Conservation (phyloP, 1,284 basidiomycete genomes). For the Ustilago crameri region DNA sequence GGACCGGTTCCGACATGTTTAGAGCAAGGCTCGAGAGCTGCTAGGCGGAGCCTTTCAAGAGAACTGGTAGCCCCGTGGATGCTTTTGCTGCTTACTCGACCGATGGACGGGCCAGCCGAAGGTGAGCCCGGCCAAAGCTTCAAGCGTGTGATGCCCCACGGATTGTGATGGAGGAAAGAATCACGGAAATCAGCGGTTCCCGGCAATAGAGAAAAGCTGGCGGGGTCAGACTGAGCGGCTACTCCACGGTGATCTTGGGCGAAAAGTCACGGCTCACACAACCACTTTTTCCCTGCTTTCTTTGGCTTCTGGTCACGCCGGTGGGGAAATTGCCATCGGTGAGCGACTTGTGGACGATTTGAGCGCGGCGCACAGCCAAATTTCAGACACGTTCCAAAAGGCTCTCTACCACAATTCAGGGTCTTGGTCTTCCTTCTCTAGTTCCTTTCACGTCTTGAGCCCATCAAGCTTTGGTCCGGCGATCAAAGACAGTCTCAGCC, state of each 20-base stretch:
- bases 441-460: no score
- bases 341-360: no score
- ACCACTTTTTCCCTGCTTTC: neutral
- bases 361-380: no score
- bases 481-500: no score
- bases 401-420: no score
- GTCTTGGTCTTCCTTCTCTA: no score
- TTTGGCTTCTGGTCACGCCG: no score
- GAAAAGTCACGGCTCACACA: conserved; percentile 9
- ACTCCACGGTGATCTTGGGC: conserved; percentile 3
- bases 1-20: conserved; percentile 18
- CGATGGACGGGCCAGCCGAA: conserved; percentile 4
- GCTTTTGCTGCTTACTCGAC: no score
- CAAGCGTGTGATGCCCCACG: neutral
- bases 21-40: conserved; percentile 5
- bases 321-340: no score
- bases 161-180: conserved; percentile 3
- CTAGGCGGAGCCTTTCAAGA: conserved; percentile 12
- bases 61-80: neutral
- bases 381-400: no score
- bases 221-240: conserved; percentile 7
- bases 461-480: no score
- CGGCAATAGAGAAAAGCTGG: conserved; percentile 8
- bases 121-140: conserved; percentile 12
- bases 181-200: neutral